A percentile compares a stretch with the other conserved stretches of the same genome.
phyloP scores from a whole-genome alignment of 1,284 basidiomycete species.

The Pyrrhoderma noxium region DNA sequence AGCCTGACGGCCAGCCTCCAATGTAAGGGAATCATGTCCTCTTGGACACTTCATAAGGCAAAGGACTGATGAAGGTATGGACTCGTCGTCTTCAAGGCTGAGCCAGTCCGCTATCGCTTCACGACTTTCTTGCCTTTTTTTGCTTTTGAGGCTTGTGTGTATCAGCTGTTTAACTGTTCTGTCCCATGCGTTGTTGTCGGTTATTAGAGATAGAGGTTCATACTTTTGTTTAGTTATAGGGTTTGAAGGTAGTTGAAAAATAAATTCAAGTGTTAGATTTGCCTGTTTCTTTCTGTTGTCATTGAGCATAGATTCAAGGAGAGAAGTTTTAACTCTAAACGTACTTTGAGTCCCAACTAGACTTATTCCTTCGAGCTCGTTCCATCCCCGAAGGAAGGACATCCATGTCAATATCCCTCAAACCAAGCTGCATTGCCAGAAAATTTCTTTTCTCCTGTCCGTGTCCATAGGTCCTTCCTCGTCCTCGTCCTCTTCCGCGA shows the following conservation, averaged over 20 bases:
- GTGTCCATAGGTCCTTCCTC: slow-evolving; percentile 16
- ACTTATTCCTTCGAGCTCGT: slow-evolving; percentile 66
- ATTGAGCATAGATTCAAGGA: slow-evolving; percentile 9
- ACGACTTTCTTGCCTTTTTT: slow-evolving; percentile 34
- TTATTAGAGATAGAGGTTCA: slow-evolving; percentile 40
- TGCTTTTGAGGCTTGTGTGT: slow-evolving; percentile 37
- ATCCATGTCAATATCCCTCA: slow-evolving; percentile 65
- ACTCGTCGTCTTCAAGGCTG: slow-evolving; percentile 37
- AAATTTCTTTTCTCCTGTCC: slow-evolving; percentile 49
- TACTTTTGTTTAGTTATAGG: slow-evolving; percentile 34
- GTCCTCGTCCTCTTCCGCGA: slow-evolving; percentile 15
- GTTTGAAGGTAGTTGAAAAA: slow-evolving; percentile 45
- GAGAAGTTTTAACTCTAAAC: slow-evolving; percentile 26
- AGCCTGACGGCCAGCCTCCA: slow-evolving; percentile 19
- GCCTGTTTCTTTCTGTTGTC: slow-evolving; percentile 51
- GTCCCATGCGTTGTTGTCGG: slow-evolving; percentile 53
- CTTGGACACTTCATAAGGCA: slow-evolving; percentile 49
- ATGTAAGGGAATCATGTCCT: slow-evolving; percentile 29
- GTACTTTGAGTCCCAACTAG: slow-evolving; percentile 74
- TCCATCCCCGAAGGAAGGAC: slow-evolving; percentile 81
- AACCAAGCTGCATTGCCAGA: slow-evolving; percentile 58
- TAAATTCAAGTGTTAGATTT: slow-evolving; percentile 69
- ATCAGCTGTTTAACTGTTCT: slow-evolving; percentile 44
- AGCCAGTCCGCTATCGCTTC: slow-evolving; percentile 44
- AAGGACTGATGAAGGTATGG: slow-evolving; percentile 41